These are phyloP conservation scores for Yarrowia sp. DNA, from an alignment of 805 yeast species.

Conservation along the genomic window DNA sequence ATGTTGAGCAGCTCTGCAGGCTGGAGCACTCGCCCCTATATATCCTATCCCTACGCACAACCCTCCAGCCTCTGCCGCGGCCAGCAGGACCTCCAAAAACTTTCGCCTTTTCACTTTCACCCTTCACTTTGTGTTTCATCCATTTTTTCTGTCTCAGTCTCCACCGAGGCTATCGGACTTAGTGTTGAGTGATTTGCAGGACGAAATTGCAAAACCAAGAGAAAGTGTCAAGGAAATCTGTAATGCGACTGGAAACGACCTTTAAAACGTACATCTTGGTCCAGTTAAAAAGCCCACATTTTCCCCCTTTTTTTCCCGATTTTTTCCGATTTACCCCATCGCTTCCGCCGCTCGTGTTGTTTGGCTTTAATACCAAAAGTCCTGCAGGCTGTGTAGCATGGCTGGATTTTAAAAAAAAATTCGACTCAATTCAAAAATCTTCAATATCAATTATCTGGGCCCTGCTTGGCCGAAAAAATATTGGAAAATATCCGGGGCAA, in stretches of 20 bases:
- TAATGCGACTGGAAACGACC: too few species aligned
- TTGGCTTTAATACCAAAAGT: neutral
- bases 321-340: neutral
- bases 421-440: neutral
- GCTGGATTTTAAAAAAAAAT: neutral
- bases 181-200: constrained; percentile 16
- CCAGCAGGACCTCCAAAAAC: too few species aligned
- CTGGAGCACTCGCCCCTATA: constrained; percentile 7
- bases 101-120: neutral
- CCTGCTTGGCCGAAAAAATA: neutral
- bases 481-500: neutral
- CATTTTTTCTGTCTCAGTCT: constrained; percentile 5
- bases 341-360: neutral
- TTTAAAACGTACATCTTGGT: too few species aligned
- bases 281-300: neutral
- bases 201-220: neutral
- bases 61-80: too few species aligned
- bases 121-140: neutral
- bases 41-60: neutral
- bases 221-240: too few species aligned
- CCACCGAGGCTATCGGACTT: constrained; percentile 25
- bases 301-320: neutral
- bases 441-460: neutral
- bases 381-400: constrained; percentile 22
- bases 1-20: neutral